These are phyloP conservation scores for Isatis lusitanica DNA, from an alignment of 441 rosid species.

Conservation along the genomic window DNA sequence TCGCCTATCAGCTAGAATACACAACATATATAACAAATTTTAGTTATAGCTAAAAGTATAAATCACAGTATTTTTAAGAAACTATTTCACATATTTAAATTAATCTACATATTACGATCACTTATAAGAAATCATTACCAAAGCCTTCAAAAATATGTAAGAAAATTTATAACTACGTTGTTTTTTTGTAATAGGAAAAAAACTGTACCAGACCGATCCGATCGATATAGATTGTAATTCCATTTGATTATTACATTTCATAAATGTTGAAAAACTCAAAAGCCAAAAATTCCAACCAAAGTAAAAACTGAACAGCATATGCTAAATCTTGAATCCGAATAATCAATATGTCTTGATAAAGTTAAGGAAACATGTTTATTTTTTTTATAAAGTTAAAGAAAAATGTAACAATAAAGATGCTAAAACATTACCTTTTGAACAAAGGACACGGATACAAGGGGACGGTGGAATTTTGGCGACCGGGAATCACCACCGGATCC, in stretches of 20 bases:
- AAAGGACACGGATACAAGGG: constrained; percentile 17
- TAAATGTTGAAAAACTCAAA: not conserved
- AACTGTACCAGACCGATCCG: not conserved
- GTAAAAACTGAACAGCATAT: not conserved
- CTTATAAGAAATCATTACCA: too few relatives aligned
- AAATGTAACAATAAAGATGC: not conserved
- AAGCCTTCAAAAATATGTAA: too few relatives aligned
- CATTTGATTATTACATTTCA: not conserved
- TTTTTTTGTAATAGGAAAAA: not conserved
- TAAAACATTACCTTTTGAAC: constrained; percentile 26
- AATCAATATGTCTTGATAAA: not conserved
- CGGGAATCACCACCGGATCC: not conserved
- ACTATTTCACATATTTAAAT: not conserved
- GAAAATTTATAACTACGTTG: too few relatives aligned
- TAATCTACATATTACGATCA: too few relatives aligned
- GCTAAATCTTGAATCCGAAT: not conserved
- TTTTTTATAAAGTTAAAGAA: not conserved
- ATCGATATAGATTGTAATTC: not conserved
- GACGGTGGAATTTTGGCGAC: not conserved
- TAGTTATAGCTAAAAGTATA: not conserved
- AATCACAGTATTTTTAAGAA: too few relatives aligned
- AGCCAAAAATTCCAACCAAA: not conserved
- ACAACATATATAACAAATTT: not conserved
- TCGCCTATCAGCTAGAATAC: constrained; percentile 40
- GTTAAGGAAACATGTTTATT: not conserved